Evolutionary conservation across 2,329 filamentous ascomycete genomes (phyloP).

Genomic region (Paraphaeosphaeria minitans): DNA sequence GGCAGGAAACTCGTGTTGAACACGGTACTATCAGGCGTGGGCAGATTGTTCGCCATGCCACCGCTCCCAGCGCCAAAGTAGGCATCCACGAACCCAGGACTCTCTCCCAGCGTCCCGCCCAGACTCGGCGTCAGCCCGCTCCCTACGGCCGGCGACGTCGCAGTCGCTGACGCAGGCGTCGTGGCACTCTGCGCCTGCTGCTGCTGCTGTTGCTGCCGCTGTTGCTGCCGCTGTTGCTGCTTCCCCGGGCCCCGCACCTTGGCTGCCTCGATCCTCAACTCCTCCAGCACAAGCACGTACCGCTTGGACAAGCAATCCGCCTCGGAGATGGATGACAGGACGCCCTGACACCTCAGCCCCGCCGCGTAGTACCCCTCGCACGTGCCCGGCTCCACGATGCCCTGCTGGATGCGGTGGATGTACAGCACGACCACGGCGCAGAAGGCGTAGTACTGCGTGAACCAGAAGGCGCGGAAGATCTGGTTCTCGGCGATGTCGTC

Average conservation of each 20-base stretch:
- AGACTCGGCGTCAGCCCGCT: background rate
- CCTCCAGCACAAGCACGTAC: conserved; percentile 60
- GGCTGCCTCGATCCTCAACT: conserved; percentile 53
- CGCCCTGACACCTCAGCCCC: conserved; percentile 50
- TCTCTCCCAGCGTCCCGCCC: conserved; percentile 20
- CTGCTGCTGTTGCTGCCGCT: background rate
- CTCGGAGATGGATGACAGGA: conserved; percentile 37
- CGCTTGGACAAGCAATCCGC: conserved; percentile 47
- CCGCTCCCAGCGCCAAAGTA: conserved; percentile 20
- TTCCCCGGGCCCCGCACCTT: conserved; percentile 11
- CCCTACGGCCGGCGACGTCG: background rate
- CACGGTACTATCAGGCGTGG: conserved; percentile 36
- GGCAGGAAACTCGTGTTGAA: conserved; percentile 29
- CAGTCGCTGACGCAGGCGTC: background rate
- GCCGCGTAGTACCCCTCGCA: conserved; percentile 55
- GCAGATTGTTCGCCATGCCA: conserved; percentile 23
- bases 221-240: background rate
- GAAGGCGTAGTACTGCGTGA: conserved; percentile 60
- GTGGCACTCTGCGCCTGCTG: background rate
- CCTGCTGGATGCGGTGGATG: conserved; percentile 59
- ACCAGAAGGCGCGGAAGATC: conserved; percentile 57
- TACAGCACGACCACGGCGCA: conserved; percentile 61
- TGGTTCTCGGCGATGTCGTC: conserved; percentile 48
- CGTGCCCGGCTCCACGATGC: conserved; percentile 52
- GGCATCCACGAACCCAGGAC: conserved; percentile 13